phyloP scores from a whole-genome alignment of 2,329 filamentous ascomycete genomes.

The Blastomyces parvus region DNA sequence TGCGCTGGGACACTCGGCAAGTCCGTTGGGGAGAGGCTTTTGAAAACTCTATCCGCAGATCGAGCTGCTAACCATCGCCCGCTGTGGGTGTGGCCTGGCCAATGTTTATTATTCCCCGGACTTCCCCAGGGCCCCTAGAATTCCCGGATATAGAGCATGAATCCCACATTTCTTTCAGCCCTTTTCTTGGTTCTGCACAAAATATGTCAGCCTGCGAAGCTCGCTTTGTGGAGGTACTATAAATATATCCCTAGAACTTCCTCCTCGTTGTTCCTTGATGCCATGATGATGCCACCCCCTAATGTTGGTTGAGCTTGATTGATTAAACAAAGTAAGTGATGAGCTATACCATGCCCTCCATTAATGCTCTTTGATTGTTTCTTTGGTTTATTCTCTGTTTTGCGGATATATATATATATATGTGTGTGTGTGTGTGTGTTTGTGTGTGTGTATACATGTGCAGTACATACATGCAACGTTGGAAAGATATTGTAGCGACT shows the following conservation, averaged over 20 bases:
- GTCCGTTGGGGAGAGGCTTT: background rate
- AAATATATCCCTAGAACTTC: background rate
- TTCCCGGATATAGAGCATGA: constrained; percentile 5
- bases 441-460: background rate
- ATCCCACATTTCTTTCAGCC: background rate
- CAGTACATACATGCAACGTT: too few species aligned
- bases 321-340: background rate
- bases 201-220: background rate
- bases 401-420: too few species aligned
- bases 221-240: background rate
- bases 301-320: background rate
- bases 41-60: background rate
- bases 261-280: background rate
- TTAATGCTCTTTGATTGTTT: background rate
- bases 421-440: too few species aligned
- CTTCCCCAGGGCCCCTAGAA: background rate
- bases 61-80: background rate
- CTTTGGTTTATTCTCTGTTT: background rate
- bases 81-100: background rate
- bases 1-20: background rate
- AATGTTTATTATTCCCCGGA: background rate
- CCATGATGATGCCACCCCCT: background rate
- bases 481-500: background rate
- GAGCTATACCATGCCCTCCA: background rate
- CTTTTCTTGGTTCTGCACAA: background rate